phyloP scores from a whole-genome alignment of 139 green algal genomes.

The Penium margaritaceum region DNA sequence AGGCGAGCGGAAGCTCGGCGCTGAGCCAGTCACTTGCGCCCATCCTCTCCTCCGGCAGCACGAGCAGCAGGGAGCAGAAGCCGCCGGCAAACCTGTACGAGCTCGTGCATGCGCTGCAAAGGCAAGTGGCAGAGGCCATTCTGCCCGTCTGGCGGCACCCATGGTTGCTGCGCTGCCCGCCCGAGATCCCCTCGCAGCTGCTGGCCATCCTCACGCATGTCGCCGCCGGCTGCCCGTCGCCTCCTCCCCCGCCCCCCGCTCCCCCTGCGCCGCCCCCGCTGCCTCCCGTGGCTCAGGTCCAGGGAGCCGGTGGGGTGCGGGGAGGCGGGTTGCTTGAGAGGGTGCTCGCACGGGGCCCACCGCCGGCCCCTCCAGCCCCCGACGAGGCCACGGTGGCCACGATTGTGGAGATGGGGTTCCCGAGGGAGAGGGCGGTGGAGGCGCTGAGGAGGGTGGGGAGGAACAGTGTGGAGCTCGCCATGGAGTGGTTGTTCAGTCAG shows the following conservation, averaged over 20 bases:
- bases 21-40: no score
- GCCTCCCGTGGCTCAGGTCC: no score
- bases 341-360: background rate
- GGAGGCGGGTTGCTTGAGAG: no score
- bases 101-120: constrained; percentile 51
- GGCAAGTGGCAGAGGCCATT: constrained; percentile 54
- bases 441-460: constrained; percentile 69
- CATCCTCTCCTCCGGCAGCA: no score
- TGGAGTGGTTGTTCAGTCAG: constrained; percentile 86
- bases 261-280: no score
- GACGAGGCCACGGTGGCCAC: constrained; percentile 56
- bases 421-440: constrained; percentile 56
- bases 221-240: constrained; percentile 9
- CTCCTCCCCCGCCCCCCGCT: background rate
- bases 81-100: no score
- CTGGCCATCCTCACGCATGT: constrained; percentile 32
- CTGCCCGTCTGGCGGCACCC: constrained; percentile 69
- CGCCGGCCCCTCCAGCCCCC: constrained; percentile 2
- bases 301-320: no score
- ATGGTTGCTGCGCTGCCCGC: constrained; percentile 36
- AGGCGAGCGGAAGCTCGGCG: no score
- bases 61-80: no score
- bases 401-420: constrained; percentile 88
- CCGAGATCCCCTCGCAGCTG: constrained; percentile 31
- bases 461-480: constrained; percentile 79